phyloP scores from a whole-genome alignment of 306 rosid species.

The Pachyrhizus erosus region DNA sequence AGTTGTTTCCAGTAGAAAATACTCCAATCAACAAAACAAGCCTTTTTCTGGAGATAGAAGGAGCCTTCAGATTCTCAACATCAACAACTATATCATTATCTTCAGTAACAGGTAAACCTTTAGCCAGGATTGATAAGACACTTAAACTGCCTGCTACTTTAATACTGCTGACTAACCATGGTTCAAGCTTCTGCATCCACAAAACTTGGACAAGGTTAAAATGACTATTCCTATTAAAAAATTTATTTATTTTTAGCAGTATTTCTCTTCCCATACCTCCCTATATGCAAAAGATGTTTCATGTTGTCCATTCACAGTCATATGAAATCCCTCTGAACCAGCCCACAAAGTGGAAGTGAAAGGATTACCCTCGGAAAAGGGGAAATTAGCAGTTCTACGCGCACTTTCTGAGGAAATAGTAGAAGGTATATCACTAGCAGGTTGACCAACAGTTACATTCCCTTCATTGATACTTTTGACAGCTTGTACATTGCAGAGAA shows the following conservation, averaged over 20 bases:
- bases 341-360: constrained; percentile 89
- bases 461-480: constrained; percentile 62
- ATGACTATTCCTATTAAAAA: constrained; percentile 33
- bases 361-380: constrained; percentile 83
- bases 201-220: constrained; percentile 39
- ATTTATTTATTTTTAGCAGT: constrained; percentile 24
- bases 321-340: constrained; percentile 94
- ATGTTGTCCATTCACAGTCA: constrained; percentile 92
- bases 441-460: constrained; percentile 56
- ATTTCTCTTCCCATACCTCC: constrained; percentile 70
- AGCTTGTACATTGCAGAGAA: constrained; percentile 83
- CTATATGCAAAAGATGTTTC: constrained; percentile 94
- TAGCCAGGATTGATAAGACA: constrained; percentile 82
- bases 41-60: constrained; percentile 63
- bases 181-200: constrained; percentile 86
- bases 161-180: constrained; percentile 77
- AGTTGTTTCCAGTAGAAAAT: constrained; percentile 91
- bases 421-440: constrained; percentile 52
- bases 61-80: constrained; percentile 78
- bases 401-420: constrained; percentile 70
- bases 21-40: constrained; percentile 82
- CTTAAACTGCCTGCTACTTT: constrained; percentile 70
- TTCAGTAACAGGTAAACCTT: constrained; percentile 90
- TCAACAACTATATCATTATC: constrained; percentile 70
- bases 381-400: constrained; percentile 73